phyloP scores from a whole-genome alignment of 2,329 filamentous ascomycete genomes.

The Calonectria pteridis region DNA sequence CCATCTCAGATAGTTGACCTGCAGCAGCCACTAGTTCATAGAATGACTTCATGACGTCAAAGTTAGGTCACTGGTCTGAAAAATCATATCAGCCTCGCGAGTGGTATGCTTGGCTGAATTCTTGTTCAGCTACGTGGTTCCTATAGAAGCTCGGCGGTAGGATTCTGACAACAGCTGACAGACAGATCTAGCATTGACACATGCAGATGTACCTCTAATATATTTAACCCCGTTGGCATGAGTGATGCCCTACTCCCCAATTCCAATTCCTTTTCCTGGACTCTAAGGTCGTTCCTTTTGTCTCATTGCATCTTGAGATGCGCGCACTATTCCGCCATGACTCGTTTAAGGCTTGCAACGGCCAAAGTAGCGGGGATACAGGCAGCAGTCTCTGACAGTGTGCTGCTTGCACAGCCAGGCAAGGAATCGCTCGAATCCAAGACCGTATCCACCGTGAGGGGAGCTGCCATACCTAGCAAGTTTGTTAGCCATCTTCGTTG shows the following conservation, averaged over 20 bases:
- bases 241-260: background rate
- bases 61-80: background rate
- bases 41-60: background rate
- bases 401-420: constrained; percentile 75
- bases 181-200: constrained; percentile 6
- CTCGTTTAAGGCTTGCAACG: constrained; percentile 77
- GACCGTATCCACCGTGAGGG: constrained; percentile 92
- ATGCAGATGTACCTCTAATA: constrained; percentile 11
- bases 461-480: constrained; percentile 75
- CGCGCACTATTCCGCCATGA: constrained; percentile 20
- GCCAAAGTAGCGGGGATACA: constrained; percentile 86
- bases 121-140: background rate
- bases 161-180: background rate
- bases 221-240: background rate
- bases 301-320: background rate
- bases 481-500: background rate
- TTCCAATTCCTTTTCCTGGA: background rate
- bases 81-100: background rate
- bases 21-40: background rate
- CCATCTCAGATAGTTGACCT: background rate
- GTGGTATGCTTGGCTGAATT: background rate
- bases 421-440: constrained; percentile 86
- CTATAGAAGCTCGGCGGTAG: background rate
- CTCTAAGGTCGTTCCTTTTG: background rate
- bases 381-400: constrained; percentile 74